Evolutionary conservation across 257 asterid species (phyloP).

Genomic region (Salvia miltiorrhiza): DNA sequence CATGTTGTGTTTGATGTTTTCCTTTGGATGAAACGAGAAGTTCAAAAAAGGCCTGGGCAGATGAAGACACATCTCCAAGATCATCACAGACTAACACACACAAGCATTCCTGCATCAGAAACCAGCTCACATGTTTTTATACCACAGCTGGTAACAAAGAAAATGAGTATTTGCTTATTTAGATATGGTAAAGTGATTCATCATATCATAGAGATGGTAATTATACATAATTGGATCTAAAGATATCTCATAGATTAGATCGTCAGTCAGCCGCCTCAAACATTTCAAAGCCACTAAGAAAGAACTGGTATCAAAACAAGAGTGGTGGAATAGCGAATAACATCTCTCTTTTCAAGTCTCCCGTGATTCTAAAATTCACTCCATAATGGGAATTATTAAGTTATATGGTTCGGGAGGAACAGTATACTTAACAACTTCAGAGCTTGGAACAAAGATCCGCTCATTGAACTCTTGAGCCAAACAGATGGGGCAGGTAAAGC

Average conservation of each 20-base stretch:
- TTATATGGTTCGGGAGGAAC: slow-evolving; percentile 4
- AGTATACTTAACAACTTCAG: background rate
- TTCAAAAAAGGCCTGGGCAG: slow-evolving; percentile 53
- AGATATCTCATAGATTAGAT: slow-evolving; percentile 5
- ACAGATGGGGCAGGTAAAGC: background rate
- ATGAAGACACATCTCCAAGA: slow-evolving; percentile 68
- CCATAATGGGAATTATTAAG: background rate
- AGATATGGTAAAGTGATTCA: slow-evolving; percentile 7
- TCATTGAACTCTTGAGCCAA: background rate
- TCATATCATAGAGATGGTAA: background rate
- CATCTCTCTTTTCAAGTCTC: background rate
- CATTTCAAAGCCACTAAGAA: background rate
- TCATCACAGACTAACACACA: slow-evolving; percentile 81
- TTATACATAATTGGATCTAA: background rate
- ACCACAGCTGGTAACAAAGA: background rate
- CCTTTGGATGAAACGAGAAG: slow-evolving; percentile 46
- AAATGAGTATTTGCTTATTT: background rate
- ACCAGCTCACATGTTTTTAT: slow-evolving; percentile 22
- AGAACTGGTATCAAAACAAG: background rate
- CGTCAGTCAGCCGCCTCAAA: background rate
- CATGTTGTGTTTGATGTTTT: slow-evolving; percentile 42
- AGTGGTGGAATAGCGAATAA: background rate
- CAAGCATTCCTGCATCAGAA: slow-evolving; percentile 65
- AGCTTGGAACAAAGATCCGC: background rate
- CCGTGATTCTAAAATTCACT: background rate